These are phyloP conservation scores for Chaetoscypha palmicola DNA, from an alignment of 2,329 filamentous ascomycete species.

Conservation along the genomic window DNA sequence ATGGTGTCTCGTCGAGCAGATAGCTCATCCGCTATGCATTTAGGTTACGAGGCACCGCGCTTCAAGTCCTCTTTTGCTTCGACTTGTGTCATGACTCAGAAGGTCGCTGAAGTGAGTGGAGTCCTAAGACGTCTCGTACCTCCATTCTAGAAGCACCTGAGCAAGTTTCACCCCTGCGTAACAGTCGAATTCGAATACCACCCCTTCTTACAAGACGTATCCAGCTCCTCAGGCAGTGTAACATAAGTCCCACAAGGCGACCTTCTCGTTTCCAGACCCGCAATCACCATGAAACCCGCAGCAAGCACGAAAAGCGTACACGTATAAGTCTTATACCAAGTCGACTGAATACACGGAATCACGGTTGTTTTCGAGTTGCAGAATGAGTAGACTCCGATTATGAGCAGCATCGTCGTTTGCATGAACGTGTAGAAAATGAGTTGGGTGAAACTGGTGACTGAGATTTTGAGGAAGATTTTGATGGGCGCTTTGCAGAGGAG, in stretches of 20 bases:
- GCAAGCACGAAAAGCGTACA: not conserved
- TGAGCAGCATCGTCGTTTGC: not conserved
- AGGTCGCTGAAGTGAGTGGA: no score
- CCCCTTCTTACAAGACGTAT: no score
- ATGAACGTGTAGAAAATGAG: not conserved
- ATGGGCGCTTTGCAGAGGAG: not conserved
- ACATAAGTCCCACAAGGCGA: constrained; percentile 1
- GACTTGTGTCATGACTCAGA: no score
- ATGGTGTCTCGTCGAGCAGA: no score
- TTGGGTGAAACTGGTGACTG: not conserved
- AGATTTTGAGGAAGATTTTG: not conserved
- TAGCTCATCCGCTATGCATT: no score
- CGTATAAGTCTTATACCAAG: constrained; percentile 6
- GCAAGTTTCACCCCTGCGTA: no score
- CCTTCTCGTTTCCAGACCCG: not conserved
- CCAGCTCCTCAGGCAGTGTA: no score
- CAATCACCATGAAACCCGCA: not conserved
- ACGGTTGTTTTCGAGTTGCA: not conserved
- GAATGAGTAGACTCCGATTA: not conserved
- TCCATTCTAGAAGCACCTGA: no score
- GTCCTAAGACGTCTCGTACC: no score
- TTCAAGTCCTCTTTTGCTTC: no score
- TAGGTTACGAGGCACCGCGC: no score
- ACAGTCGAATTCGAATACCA: no score
- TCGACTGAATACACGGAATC: constrained; percentile 5